These are phyloP conservation scores for Rhodofomes roseus DNA, from an alignment of 1,284 basidiomycete genomes.

Conservation along the genomic window DNA sequence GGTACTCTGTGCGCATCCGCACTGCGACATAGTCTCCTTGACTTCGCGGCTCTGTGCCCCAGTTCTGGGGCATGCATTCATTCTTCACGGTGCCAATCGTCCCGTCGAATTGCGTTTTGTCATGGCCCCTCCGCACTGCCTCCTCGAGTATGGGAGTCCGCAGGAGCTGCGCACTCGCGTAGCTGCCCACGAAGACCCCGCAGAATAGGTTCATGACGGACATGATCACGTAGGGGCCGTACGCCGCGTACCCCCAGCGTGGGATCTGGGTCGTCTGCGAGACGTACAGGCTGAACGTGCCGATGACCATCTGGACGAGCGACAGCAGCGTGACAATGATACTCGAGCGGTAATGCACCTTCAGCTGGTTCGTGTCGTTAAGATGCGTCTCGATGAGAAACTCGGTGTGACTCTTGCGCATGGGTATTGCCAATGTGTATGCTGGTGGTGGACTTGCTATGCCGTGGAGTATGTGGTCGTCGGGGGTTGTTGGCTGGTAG, in stretches of 20 bases:
- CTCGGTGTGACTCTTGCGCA: neutral
- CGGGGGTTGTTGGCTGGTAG: constrained; percentile 64
- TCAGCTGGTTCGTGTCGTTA: neutral
- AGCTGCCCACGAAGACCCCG: neutral
- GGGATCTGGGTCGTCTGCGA: neutral
- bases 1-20: neutral
- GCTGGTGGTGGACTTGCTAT: neutral
- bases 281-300: neutral
- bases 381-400: neutral
- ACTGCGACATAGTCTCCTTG: neutral
- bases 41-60: neutral
- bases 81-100: neutral
- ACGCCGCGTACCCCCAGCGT: constrained; percentile 4
- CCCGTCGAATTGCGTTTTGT: neutral
- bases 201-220: constrained; percentile 1
- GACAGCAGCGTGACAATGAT: neutral
- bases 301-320: neutral
- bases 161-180: neutral
- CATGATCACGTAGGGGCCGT: constrained; percentile 5
- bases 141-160: constrained; percentile 6
- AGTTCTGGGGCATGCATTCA: neutral
- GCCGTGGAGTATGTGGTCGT: constrained; percentile 60
- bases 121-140: neutral
- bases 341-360: neutral
- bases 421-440: neutral